phyloP scores from a whole-genome alignment of 2,329 filamentous ascomycete genomes.

The Fusarium multiceps region DNA sequence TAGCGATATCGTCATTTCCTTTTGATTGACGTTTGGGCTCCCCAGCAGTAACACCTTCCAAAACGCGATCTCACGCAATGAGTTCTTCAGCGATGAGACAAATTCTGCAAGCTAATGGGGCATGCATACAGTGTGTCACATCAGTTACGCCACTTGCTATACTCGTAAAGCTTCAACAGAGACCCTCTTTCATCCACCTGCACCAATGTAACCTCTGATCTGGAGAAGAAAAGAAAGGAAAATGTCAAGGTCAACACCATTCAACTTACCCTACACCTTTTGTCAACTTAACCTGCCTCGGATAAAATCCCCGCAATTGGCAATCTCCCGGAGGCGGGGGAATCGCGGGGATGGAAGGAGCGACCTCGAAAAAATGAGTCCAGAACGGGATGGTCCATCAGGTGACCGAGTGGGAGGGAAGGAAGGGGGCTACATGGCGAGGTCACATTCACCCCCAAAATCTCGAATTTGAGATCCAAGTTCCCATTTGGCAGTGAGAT shows the following conservation, averaged over 20 bases:
- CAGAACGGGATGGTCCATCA: constrained; percentile 34
- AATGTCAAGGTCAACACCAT: background rate
- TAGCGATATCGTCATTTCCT: background rate
- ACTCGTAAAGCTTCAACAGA: background rate
- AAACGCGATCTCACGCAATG: background rate
- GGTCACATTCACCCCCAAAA: constrained; percentile 36
- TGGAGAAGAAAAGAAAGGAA: background rate
- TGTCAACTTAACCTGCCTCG: background rate
- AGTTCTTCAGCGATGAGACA: background rate
- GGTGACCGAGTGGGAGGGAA: constrained; percentile 32
- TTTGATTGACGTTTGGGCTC: background rate
- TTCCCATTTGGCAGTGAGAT: no score
- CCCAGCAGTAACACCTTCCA: background rate
- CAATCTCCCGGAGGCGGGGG: constrained; percentile 25
- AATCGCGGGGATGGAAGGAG: constrained; percentile 32
- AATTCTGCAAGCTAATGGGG: background rate
- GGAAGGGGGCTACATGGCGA: background rate
- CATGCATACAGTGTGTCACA: background rate
- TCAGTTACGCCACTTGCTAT: background rate
- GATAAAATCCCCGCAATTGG: constrained; percentile 28
- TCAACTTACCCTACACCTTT: constrained; percentile 14
- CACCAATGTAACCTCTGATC: background rate
- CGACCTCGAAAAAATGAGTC: constrained; percentile 18
- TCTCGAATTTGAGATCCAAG: constrained; percentile 29
- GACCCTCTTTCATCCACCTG: background rate